Evolutionary conservation across 371 early-diverging fungal genomes (phyloP).

Genomic region (Haplosporangium sp.): DNA sequence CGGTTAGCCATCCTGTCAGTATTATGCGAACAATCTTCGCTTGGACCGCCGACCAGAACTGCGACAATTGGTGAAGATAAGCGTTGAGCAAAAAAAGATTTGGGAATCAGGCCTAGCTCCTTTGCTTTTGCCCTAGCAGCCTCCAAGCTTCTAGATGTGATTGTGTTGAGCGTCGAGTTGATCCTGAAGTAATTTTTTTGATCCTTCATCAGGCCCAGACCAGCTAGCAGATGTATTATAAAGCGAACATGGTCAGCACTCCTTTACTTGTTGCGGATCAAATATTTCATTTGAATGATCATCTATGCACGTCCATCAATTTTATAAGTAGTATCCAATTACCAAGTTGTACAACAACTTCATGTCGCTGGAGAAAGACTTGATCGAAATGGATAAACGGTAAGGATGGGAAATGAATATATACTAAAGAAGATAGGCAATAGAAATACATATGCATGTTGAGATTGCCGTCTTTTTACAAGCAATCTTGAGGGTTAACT

Average conservation of each 20-base stretch:
- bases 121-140: slow-evolving; percentile 12
- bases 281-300: not conserved
- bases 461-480: no score
- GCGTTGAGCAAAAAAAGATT: slow-evolving; percentile 11
- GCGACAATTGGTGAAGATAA: slow-evolving; percentile 15
- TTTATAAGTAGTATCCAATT: not conserved
- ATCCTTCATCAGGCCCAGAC: slow-evolving; percentile 49
- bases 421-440: slow-evolving; percentile 13
- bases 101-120: slow-evolving; percentile 24
- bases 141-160: slow-evolving; percentile 22
- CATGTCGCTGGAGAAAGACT: slow-evolving; percentile 43
- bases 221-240: slow-evolving; percentile 11
- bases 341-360: slow-evolving; percentile 48
- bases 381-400: slow-evolving; percentile 54
- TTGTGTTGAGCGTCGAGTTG: slow-evolving; percentile 41
- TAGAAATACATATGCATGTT: not conserved
- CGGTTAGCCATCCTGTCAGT: slow-evolving; percentile 39
- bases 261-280: not conserved
- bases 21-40: slow-evolving; percentile 43
- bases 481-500: not conserved
- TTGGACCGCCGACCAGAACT: slow-evolving; percentile 47
- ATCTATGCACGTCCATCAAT: no score
- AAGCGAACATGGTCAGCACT: not conserved
- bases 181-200: slow-evolving; percentile 51
- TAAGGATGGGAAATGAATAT: slow-evolving; percentile 45